These are phyloP conservation scores for Ocimum tenuiflorum DNA, from an alignment of 257 asterid genomes.

Conservation along the genomic window DNA sequence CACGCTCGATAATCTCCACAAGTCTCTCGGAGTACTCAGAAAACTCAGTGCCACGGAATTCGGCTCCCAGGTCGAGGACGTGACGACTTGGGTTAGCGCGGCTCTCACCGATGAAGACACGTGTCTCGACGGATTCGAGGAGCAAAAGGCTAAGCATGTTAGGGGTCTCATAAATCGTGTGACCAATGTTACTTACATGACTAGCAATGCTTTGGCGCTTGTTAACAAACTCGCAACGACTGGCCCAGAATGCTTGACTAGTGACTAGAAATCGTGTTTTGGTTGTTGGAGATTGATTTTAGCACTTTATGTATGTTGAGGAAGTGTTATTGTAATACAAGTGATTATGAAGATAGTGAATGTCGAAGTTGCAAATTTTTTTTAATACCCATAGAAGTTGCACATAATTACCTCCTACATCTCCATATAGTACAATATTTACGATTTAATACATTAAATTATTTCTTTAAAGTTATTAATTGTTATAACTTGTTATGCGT, in stretches of 20 bases:
- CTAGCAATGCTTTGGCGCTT: slow-evolving; percentile 70
- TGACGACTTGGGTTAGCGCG: slow-evolving; percentile 93
- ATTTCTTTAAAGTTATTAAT: too few species aligned
- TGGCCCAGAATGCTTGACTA: slow-evolving; percentile 34
- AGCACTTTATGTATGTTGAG: too few species aligned
- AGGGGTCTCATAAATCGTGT: slow-evolving; percentile 28
- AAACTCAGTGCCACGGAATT: slow-evolving; percentile 48
- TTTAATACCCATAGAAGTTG: too few species aligned
- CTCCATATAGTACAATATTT: too few species aligned
- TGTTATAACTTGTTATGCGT: too few species aligned
- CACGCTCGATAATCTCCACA: slow-evolving; percentile 51
- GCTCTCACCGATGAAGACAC: slow-evolving; percentile 84
- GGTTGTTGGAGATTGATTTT: too few species aligned
- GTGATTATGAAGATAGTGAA: too few species aligned
- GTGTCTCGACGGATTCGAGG: slow-evolving; percentile 83
- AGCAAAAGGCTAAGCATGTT: slow-evolving; percentile 29
- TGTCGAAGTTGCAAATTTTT: too few species aligned
- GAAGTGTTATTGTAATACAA: too few species aligned
- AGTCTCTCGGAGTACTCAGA: slow-evolving; percentile 45
- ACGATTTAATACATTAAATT: too few species aligned
- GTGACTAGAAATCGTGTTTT: neutral
- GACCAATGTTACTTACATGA: slow-evolving; percentile 35
- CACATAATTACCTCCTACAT: too few species aligned
- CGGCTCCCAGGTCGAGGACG: slow-evolving; percentile 89
- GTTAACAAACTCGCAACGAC: slow-evolving; percentile 55